phyloP scores from a whole-genome alignment of 495 filamentous ascomycete species.

The Penicillium salamii region DNA sequence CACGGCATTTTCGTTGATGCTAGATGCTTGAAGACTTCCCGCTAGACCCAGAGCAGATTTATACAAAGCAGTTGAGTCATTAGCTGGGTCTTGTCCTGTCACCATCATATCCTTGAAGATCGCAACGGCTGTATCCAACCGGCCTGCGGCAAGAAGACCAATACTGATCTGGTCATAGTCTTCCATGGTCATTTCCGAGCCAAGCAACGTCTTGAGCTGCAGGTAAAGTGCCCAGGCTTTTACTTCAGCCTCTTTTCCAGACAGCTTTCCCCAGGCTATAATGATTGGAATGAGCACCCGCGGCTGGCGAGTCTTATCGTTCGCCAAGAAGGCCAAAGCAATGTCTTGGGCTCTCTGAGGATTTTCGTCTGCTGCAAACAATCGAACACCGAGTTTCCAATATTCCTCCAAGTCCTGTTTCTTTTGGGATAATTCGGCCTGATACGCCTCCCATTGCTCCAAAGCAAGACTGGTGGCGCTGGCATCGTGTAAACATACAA shows the following conservation, averaged over 20 bases:
- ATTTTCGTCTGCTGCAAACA: slow-evolving; percentile 59
- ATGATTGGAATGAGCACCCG: slow-evolving; percentile 69
- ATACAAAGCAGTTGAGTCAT: slow-evolving; percentile 51
- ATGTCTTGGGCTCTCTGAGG: slow-evolving; percentile 62
- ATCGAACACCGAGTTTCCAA: slow-evolving; percentile 66
- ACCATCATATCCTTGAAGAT: slow-evolving; percentile 87
- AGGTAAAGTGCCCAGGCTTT: slow-evolving; percentile 69
- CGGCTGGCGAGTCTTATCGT: slow-evolving; percentile 46
- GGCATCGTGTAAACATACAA: slow-evolving; percentile 60
- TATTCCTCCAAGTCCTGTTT: slow-evolving; percentile 53
- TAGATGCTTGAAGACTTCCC: slow-evolving; percentile 46
- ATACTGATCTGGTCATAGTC: slow-evolving; percentile 72
- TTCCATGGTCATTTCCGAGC: slow-evolving; percentile 61
- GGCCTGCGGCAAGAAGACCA: slow-evolving; percentile 56
- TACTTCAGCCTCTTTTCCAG: slow-evolving; percentile 39
- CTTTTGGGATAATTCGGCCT: slow-evolving; percentile 48
- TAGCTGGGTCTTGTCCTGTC: slow-evolving; percentile 47
- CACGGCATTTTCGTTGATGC: slow-evolving; percentile 43
- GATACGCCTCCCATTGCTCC: slow-evolving; percentile 61
- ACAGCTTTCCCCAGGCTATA: slow-evolving; percentile 31
- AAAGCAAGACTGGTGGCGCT: slow-evolving; percentile 59
- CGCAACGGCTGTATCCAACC: slow-evolving; percentile 61
- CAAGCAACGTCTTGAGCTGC: slow-evolving; percentile 56
- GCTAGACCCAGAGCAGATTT: slow-evolving; percentile 40
- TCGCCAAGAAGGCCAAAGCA: slow-evolving; percentile 55